Evolutionary conservation across 495 filamentous ascomycete species (phyloP), one percentile per base, ranked within the genome.

Genomic region (Hypoxylon fragiforme): DNA sequence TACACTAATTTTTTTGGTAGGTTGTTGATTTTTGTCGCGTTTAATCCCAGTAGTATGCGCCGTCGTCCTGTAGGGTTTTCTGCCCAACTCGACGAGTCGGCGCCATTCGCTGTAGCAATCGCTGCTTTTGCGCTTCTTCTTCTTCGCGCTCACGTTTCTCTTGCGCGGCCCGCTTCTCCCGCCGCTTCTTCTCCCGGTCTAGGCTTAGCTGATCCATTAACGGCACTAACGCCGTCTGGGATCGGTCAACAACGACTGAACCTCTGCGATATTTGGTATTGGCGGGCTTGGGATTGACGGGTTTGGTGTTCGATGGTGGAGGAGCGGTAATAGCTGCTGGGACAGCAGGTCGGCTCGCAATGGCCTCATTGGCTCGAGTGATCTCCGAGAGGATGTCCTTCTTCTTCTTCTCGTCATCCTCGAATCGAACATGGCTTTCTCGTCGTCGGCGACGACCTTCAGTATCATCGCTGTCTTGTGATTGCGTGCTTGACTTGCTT

Each of bases 361-460:
- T 70, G 21, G 40, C 58, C 38, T 63, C 56, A 31, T 73, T 63
- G 8, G 60, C 60, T 48, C 57, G 31, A 42, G 70, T 64, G 44
- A 77, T 77, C 62, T 68, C 65, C 19, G 69, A 64, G 34, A 72
- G 53, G 3, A 64, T n/a, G n/a, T n/a, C 54, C 40, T 67, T 53
- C 44, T 73, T 54, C 28, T 67, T 66, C 24, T 71, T 70, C 39
- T 71, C 69, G 28, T 69, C 64, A 9, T 57, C 50, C 51, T 63
- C 44, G 46, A 62, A 57, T 20, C 40, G 57, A 37, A 64, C 30
- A 28, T 59, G 47, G 44, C 63, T 59, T 44, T 39, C 21, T 49
- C 46, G 30, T 41, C 53, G 60, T 31, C 50, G 49, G 30, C 50
- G 58, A 56, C 60, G 50, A 48, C 60, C 60, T 38, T 58, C 62